Base-by-base conservation (phyloP, 73 alveolate genomes). In the Tetrahymena borealis region DNA sequence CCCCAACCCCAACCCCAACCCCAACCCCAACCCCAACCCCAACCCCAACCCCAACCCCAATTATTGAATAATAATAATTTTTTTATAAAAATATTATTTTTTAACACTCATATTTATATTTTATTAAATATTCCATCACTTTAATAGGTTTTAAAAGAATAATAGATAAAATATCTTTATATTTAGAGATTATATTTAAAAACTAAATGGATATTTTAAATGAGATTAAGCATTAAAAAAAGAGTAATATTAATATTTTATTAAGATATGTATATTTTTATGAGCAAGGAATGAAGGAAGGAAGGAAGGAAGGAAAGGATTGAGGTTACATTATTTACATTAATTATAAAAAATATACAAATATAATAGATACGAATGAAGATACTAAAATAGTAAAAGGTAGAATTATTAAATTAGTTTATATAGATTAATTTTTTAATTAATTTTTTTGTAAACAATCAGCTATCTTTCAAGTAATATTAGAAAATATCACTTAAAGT, bases 1-100 rank as follows among this genome's bases (percentile, higher is more conserved):
- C 78, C 78, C 78, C 78, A 40, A 40, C 78, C 78, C 78, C 78
- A 40, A 40, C 78, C 78, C 78, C 78, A 41, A 41, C 78, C 78
- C 78, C 78, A 41, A 41, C 78, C 78, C 78, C 78, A 41, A 41
- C 78, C 78, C 78, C 78, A 41, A 41, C 78, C 78, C 78, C 78
- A 41, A 41, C 78, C 78, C 78, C 78, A 41, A 41, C 78, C 78
- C 78, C 78, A 41, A 41, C 78, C 78, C 78, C 78, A 41, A 41
- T 3, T 1, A 40, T 15, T 6, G 12, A 40, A 5, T 3, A 40
- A 2, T 40, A 15, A 40, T 40, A 3, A 18, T 41, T 41, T 20
- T 18, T 18, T 18, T 4, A 41, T 7, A 18, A 18, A 41, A 41
- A 41, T 7, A 7, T 7, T 18, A 41, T 7, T 41, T 40, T 5